Evolutionary conservation across 768 basidiomycete species (phyloP), one percentile per base, ranked within the genome.

Genomic region (Pleurotus citrinopileatus): DNA sequence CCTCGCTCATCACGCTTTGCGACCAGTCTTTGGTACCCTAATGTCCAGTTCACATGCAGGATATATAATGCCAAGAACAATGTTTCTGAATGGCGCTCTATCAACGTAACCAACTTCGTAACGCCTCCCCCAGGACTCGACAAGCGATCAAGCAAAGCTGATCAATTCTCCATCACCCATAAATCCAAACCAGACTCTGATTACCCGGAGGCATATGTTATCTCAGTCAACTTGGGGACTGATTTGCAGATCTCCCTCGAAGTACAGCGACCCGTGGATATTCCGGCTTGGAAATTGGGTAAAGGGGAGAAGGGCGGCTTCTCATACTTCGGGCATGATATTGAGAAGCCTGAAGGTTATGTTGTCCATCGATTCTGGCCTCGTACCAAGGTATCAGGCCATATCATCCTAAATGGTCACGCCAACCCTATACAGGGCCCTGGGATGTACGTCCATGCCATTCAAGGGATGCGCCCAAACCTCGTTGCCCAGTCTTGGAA

Each of bases 391-490:
- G 81, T 78, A 15, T 73, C 76, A 22, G 95, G 95, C 4, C 79
- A 82, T 59, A 63, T 95, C 67, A 81, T 89, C 44, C 67, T 74
- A 58, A 79, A 83, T 27, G 91, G 90, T 40, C 70, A 81, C 54
- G 86, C 86, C 4, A 70, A 73, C 53, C 45, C 73, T 6, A 70
- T 83, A 52, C 67, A 79, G 27, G 90, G 89, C 40, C 73, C 79
- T 32, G 91, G 92, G 25, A 91, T 94, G 88, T 85, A 96, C 68
- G 80, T 95, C 17, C 91, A 96, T 68, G 96, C 96, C 42, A 97
- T 98, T 67, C 96, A 98, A 67, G 97, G 96, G 67, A 96, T 99
- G 93, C 83, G 94, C 6, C 94, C 96, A 45, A 91, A 99, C 70
- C 80, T 93, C 53, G 84, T 97, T 61, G 97, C 97, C 12, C 76